Percentiles rank a stretch among this genome's conserved stretches.
Evolutionary conservation across 192 early-diverging fungal species (phyloP).

Genomic region (Borealophlyctis nickersoniae): DNA sequence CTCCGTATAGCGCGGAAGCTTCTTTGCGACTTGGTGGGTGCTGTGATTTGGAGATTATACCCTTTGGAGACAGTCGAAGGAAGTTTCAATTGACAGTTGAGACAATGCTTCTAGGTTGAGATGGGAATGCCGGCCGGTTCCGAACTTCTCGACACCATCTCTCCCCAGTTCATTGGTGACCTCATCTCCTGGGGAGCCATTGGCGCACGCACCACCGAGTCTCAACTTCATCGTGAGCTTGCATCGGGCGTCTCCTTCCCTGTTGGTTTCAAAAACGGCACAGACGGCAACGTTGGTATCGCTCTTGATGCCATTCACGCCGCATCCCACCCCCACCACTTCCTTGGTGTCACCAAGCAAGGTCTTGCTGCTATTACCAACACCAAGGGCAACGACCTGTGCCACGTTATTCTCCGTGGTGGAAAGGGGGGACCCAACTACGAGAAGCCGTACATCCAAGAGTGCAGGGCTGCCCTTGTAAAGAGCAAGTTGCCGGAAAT

Average conservation of each 20-base stretch:
- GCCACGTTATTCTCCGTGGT: conserved; percentile 89
- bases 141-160: conserved; percentile 92
- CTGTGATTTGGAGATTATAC: conserved; percentile 49
- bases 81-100: too few relatives aligned
- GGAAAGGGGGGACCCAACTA: conserved; percentile 90
- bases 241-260: conserved; percentile 89
- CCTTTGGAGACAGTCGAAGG: too few relatives aligned
- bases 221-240: conserved; percentile 81
- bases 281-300: conserved; percentile 82
- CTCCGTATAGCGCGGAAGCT: conserved; percentile 77
- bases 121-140: conserved; percentile 80
- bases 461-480: conserved; percentile 54
- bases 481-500: conserved; percentile 65
- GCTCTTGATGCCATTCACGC: conserved; percentile 92
- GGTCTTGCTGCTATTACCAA: conserved; percentile 88
- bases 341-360: conserved; percentile 90
- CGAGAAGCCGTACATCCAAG: conserved; percentile 29
- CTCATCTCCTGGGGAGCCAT: conserved; percentile 95
- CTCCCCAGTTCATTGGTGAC: conserved; percentile 91
- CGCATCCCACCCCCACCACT: conserved; percentile 78
- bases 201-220: conserved; percentile 91
- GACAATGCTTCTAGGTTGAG: conserved; percentile 21
- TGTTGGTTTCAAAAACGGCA: conserved; percentile 92
- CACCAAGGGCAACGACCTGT: conserved; percentile 76
- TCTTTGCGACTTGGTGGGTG: conserved; percentile 41